phyloP scores from a whole-genome alignment of 208 protist species.

The Crithidia acanthocephali region DNA sequence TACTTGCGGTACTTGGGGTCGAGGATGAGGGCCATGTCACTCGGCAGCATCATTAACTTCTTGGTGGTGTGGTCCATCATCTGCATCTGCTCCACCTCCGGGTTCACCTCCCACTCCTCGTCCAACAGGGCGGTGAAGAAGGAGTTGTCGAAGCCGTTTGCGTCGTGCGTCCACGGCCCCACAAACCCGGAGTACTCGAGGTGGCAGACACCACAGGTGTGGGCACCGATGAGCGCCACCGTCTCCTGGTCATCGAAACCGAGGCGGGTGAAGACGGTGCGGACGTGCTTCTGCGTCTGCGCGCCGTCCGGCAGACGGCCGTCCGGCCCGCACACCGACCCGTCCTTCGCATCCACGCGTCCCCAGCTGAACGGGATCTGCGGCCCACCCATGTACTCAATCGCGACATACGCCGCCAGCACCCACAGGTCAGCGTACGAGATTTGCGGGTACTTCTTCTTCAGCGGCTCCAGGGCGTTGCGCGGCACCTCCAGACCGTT shows the following conservation, averaged over 20 bases:
- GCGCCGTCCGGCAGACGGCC: conserved; percentile 90
- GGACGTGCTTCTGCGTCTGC: conserved; percentile 76
- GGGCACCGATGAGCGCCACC: conserved; percentile 93
- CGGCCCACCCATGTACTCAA: conserved; percentile 93
- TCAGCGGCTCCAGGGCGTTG: conserved; percentile 86
- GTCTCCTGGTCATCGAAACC: conserved; percentile 95
- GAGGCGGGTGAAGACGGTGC: conserved; percentile 91
- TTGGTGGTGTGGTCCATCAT: conserved; percentile 81
- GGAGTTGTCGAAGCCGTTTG: conserved; percentile 92
- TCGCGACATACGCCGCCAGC: conserved; percentile 88
- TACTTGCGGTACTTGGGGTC: conserved; percentile 84
- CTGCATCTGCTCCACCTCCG: conserved; percentile 59
- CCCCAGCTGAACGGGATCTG: conserved; percentile 85
- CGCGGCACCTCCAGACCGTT: conserved; percentile 83
- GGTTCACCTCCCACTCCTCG: conserved; percentile 84
- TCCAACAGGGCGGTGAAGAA: conserved; percentile 90
- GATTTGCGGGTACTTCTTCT: conserved; percentile 88
- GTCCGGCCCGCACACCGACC: conserved; percentile 69
- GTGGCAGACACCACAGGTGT: conserved; percentile 93
- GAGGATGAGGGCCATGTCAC: conserved; percentile 86
- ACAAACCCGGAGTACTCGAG: conserved; percentile 79
- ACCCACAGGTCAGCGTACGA: conserved; percentile 95
- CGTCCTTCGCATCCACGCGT: conserved; percentile 78
- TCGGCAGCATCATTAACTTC: conserved; percentile 94
- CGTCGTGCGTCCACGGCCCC: conserved; percentile 93